Percentiles rank a stretch among this genome's conserved stretches.
Conservation (phyloP, 805 yeast genomes). For the Saccharomyces paradoxus region DNA sequence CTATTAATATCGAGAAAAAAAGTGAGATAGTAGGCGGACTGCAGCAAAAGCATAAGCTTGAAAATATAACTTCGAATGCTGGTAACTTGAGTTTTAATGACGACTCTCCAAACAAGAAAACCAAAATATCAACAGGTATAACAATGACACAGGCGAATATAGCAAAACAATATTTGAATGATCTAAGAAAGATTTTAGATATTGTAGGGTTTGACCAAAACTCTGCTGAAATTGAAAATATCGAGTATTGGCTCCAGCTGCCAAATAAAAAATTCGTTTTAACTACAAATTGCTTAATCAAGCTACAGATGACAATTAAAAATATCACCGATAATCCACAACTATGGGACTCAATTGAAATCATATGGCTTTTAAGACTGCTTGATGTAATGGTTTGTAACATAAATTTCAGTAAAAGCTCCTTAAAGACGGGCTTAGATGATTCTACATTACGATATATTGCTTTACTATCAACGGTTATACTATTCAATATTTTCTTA, state of each 20-base stretch:
- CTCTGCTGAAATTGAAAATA: slow-evolving; percentile 3
- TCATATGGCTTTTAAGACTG: slow-evolving; percentile 8
- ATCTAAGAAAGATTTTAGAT: slow-evolving; percentile 10
- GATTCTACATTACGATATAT: slow-evolving; percentile 15
- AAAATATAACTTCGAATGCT: slow-evolving; percentile 1
- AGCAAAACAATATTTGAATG: slow-evolving; percentile 17
- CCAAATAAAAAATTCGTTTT: slow-evolving; percentile 7
- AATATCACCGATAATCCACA: slow-evolving; percentile 13
- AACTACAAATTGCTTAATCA: slow-evolving; percentile 11
- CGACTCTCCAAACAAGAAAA: slow-evolving; percentile 8
- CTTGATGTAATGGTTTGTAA: slow-evolving; percentile 16
- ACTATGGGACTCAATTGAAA: slow-evolving; percentile 5
- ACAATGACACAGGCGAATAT: slow-evolving; percentile 18
- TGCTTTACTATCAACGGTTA: slow-evolving; percentile 30
- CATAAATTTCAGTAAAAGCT: slow-evolving; percentile 9
- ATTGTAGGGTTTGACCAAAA: slow-evolving; percentile 5
- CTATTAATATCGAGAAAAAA: slow-evolving; percentile 2
- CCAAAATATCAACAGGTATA: slow-evolving; percentile 13
- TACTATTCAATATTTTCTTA: slow-evolving; percentile 37
- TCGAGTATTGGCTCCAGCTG: slow-evolving; percentile 16
- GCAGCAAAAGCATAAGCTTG: slow-evolving; percentile 3
- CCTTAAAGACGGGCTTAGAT: neutral
- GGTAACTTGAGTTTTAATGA: neutral
- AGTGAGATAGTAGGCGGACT: neutral
- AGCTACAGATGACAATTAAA: slow-evolving; percentile 11